Evolutionary conservation across 2,329 filamentous ascomycete genomes (phyloP), one percentile per base, ranked within the genome.

Genomic region (Zasmidium cellare): DNA sequence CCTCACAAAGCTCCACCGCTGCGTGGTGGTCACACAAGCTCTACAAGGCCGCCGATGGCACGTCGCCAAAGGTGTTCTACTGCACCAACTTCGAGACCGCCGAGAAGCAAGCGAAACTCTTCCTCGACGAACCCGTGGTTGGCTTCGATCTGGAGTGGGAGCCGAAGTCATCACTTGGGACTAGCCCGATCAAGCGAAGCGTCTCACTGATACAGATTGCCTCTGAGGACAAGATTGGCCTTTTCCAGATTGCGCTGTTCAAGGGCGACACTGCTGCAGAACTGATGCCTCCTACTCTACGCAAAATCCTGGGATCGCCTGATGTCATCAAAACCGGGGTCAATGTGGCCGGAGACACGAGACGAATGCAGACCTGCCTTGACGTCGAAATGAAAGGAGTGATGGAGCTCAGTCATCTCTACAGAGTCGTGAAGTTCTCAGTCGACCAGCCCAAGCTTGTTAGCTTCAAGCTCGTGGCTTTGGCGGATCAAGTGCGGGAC

Each of bases 111-210:
- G 77, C 84, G 18, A 73, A 83, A 57, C 80, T 88, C 57, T 96
- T 97, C 65, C 69, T 86, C 41, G 65, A 82, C 23, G 85, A 94
- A 67, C 79, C 84, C 41, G 75, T 96, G 1, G 72, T 97, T n/a
- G 92, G 92, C 0, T 91, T 97, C 60, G 92, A 97, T 68, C 81
- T 97, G 61, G 93, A 97, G 76, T 97, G 93, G 92, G 80, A 85
- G 53, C 65, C 63, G 38, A 78, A 71, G 19, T 66, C 63, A 7
- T 46, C 53, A 9, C 35, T 60, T 23, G 71, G 80, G 44, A 63
- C 55, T 19, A 49, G 51, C 2, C 48, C 48, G 9, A 75, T 86
- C 3, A 87, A 89, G 63, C 79, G 82, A 52, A 91, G 92, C 60
- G 84, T 96, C 6, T 92, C 90, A 0, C 75, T 97, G 38, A 87